Evolutionary conservation across 495 filamentous ascomycete species (phyloP).

Genomic region (Hypoxylon crocopeplum): DNA sequence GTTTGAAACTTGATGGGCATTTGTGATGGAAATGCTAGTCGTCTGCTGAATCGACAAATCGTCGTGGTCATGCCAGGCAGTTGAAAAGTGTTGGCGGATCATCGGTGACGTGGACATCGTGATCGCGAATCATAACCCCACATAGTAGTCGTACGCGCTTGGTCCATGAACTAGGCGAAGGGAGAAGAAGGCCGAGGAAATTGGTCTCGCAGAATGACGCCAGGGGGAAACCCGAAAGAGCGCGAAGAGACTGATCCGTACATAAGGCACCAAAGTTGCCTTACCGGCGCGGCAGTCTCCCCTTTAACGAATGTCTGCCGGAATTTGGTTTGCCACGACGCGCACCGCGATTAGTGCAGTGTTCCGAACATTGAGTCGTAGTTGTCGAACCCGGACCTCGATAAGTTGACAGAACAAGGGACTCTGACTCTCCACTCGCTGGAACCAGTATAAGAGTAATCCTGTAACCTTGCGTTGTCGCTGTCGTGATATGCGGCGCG

Average conservation of each 20-base stretch:
- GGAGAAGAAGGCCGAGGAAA: too few relatives aligned
- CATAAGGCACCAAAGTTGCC: not conserved
- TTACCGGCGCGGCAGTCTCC: not conserved
- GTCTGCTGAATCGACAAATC: constrained; percentile 2
- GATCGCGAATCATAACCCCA: constrained; percentile 30
- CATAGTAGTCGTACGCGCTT: constrained; percentile 9
- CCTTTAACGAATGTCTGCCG: not conserved
- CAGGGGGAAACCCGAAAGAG: not conserved
- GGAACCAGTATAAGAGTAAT: constrained; percentile 1
- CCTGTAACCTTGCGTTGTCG: constrained; percentile 28
- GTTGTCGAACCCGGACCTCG: constrained; percentile 23
- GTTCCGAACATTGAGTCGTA: constrained; percentile 29
- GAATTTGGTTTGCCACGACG: constrained; percentile 9
- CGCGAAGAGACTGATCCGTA: not conserved
- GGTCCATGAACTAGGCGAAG: constrained; percentile 5
- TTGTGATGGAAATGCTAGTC: not conserved
- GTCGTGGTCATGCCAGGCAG: constrained; percentile 23
- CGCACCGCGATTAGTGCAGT: constrained; percentile 16
- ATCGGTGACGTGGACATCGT: constrained; percentile 36
- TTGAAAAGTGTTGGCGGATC: constrained; percentile 28
- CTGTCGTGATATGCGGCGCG: constrained; percentile 18
- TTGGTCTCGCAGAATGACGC: too few relatives aligned
- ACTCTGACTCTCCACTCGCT: not conserved
- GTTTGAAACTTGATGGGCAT: not conserved
- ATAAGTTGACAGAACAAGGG: constrained; percentile 15